Evolutionary conservation across 345 rosid species (phyloP), one percentile per base, ranked within the genome.

Genomic region (Lepidium africanum): DNA sequence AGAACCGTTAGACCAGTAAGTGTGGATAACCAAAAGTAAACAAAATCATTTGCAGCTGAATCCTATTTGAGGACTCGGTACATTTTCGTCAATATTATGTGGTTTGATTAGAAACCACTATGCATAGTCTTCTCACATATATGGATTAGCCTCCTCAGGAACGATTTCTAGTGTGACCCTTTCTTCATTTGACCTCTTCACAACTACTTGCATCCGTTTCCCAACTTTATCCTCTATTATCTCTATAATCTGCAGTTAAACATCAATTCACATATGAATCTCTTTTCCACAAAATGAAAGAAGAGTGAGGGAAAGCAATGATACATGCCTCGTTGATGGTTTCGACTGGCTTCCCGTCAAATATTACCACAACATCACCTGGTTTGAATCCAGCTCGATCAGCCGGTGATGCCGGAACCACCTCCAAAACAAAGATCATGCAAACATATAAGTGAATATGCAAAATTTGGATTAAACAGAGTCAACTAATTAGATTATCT

Each of bases 351-450:
- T 79, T 87, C 54, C 87, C 86, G 3, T 87, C 94, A 68, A 93
- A 90, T 77, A 76, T 78, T 40, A 88, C 64, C 35, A 93, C 87
- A 45, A 90, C 88, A 63, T 90, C 98, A 37, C 98, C 92, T 3
- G 94, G 94, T 66, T 21, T 79, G 78, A 93, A 86, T 64, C 98
- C 98, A 42, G 97, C 96, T 45, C 59, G 80, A 74, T 88, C 90
- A 12, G 88, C 94, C 2, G 97, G 98, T 33, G 94, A 93, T 9
- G 94, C 98, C 2, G 96, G 96, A 45, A 87, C 85, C 68, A 90
- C 94, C 98, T 90, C 65, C 40, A 66, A n/a, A 33, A 33, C 47
- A 51, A 9, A 9, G 1, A 15, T 13, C 59, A 72, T 25, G 50
- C 25, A 32, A 3, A 12, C 36, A 33, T 25, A 47, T 33, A 15